These are phyloP conservation scores for Moelleriella libera DNA, from an alignment of 2,329 filamentous ascomycete genomes.

Conservation along the genomic window DNA sequence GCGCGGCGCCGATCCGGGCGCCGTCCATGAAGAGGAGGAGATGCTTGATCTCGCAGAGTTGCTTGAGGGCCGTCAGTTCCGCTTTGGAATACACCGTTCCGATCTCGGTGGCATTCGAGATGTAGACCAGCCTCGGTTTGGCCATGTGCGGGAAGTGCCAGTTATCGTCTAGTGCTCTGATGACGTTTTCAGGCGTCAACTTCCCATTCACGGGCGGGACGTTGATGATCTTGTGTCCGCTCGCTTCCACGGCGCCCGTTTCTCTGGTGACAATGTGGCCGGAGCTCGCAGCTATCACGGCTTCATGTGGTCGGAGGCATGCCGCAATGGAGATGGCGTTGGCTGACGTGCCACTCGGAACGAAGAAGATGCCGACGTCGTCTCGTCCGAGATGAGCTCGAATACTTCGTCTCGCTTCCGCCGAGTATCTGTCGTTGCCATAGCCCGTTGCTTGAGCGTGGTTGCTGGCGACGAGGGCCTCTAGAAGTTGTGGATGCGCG, in stretches of 20 bases:
- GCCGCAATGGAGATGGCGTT: constrained; percentile 37
- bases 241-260: constrained; percentile 35
- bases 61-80: constrained; percentile 26
- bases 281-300: constrained; percentile 32
- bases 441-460: constrained; percentile 30
- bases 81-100: constrained; percentile 30
- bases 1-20: constrained; percentile 27
- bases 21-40: constrained; percentile 33
- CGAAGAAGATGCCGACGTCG: constrained; percentile 33
- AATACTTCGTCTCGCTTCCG: constrained; percentile 26
- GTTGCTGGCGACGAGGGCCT: constrained; percentile 29
- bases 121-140: constrained; percentile 34
- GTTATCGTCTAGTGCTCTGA: constrained; percentile 28
- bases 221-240: constrained; percentile 36
- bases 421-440: constrained; percentile 28
- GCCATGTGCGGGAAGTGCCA: constrained; percentile 38
- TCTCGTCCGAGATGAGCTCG: constrained; percentile 19
- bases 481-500: constrained; percentile 32
- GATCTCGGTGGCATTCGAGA: constrained; percentile 36
- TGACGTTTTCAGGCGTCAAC: constrained; percentile 26
- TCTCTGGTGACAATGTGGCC: constrained; percentile 35
- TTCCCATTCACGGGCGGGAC: constrained; percentile 31
- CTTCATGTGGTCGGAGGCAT: constrained; percentile 33
- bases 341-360: constrained; percentile 35
- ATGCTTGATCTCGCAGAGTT: constrained; percentile 22